These are phyloP conservation scores for Nymphaea thermarum DNA, from an alignment of 164 flowering plant species.

Conservation along the genomic window DNA sequence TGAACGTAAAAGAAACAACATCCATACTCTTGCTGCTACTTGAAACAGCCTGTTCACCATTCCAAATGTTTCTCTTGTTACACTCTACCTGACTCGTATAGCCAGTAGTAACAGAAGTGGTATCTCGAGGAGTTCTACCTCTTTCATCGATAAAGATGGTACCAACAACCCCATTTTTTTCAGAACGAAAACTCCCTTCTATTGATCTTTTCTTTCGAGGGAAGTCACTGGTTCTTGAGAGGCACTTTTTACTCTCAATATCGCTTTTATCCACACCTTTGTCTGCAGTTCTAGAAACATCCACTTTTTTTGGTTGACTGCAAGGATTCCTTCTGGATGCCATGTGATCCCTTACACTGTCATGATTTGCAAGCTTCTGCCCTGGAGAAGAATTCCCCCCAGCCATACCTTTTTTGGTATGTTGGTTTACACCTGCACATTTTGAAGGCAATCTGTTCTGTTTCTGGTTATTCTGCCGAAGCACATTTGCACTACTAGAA, in stretches of 20 bases:
- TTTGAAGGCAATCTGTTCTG: conserved; percentile 54
- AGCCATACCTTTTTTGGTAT: conserved; percentile 26
- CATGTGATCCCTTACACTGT: not conserved
- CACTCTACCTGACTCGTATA: not conserved
- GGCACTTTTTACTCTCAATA: conserved; percentile 22
- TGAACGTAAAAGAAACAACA: conserved; percentile 91
- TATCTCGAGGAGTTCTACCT: conserved; percentile 14
- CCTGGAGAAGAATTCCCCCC: conserved; percentile 18
- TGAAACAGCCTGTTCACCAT: not conserved
- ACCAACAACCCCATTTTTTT: conserved; percentile 18
- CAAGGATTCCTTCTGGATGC: not conserved
- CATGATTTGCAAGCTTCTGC: not conserved
- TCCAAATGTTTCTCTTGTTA: not conserved
- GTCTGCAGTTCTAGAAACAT: not conserved
- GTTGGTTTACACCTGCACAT: conserved; percentile 21
- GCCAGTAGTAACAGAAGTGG: not conserved
- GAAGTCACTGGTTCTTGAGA: conserved; percentile 26
- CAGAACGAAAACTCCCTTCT: conserved; percentile 23
- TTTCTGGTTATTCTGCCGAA: conserved; percentile 77
- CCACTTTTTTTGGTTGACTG: not conserved
- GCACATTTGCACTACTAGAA: conserved; percentile 25
- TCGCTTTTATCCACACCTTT: conserved; percentile 20
- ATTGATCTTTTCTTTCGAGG: conserved; percentile 56
- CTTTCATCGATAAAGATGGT: conserved; percentile 14
- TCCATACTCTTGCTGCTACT: conserved; percentile 44